Conservation (phyloP, 2,329 filamentous ascomycete genomes). For the Chalaropsis ovoidea region DNA sequence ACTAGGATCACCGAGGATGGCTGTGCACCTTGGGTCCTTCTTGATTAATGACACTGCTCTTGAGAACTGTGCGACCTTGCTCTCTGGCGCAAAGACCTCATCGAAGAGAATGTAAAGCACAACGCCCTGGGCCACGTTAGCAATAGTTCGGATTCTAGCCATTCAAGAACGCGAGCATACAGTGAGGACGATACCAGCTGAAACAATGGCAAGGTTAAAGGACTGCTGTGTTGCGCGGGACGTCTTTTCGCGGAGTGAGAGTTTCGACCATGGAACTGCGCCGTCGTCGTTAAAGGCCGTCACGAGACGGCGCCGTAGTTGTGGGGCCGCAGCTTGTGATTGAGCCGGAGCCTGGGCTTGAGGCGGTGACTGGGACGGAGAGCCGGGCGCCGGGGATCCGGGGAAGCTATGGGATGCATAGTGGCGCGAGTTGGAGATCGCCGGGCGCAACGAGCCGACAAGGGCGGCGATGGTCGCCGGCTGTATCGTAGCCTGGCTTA, state of each 20-base stretch:
- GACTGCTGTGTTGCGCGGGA: slow-evolving; percentile 80
- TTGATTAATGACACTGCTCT: slow-evolving; percentile 71
- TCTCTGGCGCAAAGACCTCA: slow-evolving; percentile 75
- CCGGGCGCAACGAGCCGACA: slow-evolving; percentile 34
- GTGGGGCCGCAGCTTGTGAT: slow-evolving; percentile 29
- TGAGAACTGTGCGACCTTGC: slow-evolving; percentile 81
- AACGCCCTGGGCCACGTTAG: slow-evolving; percentile 46
- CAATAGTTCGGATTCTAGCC: neutral
- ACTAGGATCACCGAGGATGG: slow-evolving; percentile 62
- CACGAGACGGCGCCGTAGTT: slow-evolving; percentile 54
- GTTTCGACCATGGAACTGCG: slow-evolving; percentile 65
- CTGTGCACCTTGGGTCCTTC: slow-evolving; percentile 57
- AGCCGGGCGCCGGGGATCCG: slow-evolving; percentile 31
- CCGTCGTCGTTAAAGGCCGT: slow-evolving; percentile 84
- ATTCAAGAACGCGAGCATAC: slow-evolving; percentile 37
- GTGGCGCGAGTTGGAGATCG: slow-evolving; percentile 33
- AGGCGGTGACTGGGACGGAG: neutral
- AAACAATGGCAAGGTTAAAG: slow-evolving; percentile 72
- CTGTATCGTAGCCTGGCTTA: neutral
- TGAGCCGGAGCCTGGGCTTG: neutral
- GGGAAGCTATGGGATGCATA: slow-evolving; percentile 49
- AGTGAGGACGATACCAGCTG: slow-evolving; percentile 65
- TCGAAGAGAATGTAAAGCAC: slow-evolving; percentile 68
- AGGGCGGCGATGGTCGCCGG: slow-evolving; percentile 27
- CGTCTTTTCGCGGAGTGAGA: slow-evolving; percentile 67